These are phyloP conservation scores for Rosellinia necatrix DNA, from an alignment of 2,329 filamentous ascomycete genomes.

Conservation along the genomic window DNA sequence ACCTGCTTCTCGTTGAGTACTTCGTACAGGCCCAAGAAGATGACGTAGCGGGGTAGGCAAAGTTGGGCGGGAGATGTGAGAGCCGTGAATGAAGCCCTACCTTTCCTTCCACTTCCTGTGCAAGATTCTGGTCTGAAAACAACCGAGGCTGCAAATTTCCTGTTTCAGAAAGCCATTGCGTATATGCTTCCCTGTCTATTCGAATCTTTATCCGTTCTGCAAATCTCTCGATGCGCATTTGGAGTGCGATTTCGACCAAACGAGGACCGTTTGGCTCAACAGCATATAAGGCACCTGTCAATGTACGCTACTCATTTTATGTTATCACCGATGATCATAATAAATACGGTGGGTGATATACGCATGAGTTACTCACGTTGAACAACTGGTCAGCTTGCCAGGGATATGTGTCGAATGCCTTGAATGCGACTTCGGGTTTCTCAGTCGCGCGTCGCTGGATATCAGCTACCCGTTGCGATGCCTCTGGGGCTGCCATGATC, in stretches of 20 bases:
- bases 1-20: slow-evolving; percentile 19
- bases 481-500: slow-evolving; percentile 29
- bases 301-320: slow-evolving; percentile 13
- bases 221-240: slow-evolving; percentile 35
- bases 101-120: slow-evolving; percentile 28
- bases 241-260: slow-evolving; percentile 33
- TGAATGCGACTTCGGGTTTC: slow-evolving; percentile 35
- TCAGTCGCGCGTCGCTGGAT: slow-evolving; percentile 37
- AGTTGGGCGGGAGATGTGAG: not conserved
- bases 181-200: slow-evolving; percentile 36
- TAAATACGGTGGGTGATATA: not conserved
- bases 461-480: slow-evolving; percentile 23
- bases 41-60: not conserved
- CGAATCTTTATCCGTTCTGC: slow-evolving; percentile 36
- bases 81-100: slow-evolving; percentile 24
- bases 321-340: not conserved
- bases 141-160: slow-evolving; percentile 28
- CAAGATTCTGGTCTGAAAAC: slow-evolving; percentile 34
- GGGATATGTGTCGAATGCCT: slow-evolving; percentile 40
- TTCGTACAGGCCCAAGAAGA: not conserved
- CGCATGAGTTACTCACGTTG: slow-evolving; percentile 29
- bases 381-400: slow-evolving; percentile 40
- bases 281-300: slow-evolving; percentile 21
- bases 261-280: slow-evolving; percentile 14
- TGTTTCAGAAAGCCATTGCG: slow-evolving; percentile 33